Conservation (phyloP, 306 rosid species). For the Vicia sativa region DNA sequence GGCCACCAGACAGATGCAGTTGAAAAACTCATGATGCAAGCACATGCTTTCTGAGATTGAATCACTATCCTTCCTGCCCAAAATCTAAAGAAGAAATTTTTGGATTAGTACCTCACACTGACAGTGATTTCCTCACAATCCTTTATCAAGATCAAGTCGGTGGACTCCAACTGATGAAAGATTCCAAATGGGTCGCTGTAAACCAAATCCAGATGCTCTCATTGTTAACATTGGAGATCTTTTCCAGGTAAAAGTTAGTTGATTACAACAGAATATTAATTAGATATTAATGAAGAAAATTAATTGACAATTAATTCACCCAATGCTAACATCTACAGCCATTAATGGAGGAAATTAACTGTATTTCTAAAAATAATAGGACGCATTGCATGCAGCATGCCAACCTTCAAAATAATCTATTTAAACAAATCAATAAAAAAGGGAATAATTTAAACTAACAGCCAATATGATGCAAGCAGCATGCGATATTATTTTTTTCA, state of each 20-base stretch:
- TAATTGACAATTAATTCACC: slow-evolving; percentile 9
- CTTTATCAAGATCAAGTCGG: slow-evolving; percentile 86
- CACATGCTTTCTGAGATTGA: slow-evolving; percentile 82
- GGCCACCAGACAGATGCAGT: slow-evolving; percentile 56
- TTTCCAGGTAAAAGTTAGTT: slow-evolving; percentile 63
- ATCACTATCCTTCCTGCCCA: slow-evolving; percentile 80
- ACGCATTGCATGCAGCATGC: slow-evolving; percentile 14
- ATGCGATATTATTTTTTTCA: slow-evolving; percentile 10
- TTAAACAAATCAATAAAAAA: not conserved
- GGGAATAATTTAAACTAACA: slow-evolving; percentile 12
- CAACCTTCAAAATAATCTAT: slow-evolving; percentile 3
- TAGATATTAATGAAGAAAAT: slow-evolving; percentile 9
- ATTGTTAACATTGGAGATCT: slow-evolving; percentile 93
- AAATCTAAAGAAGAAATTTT: slow-evolving; percentile 53
- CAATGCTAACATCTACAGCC: slow-evolving; percentile 15
- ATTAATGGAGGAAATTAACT: not conserved
- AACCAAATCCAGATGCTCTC: slow-evolving; percentile 82
- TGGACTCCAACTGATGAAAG: slow-evolving; percentile 93
- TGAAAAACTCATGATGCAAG: slow-evolving; percentile 64
- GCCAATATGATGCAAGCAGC: slow-evolving; percentile 22
- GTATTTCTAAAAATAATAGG: slow-evolving; percentile 24
- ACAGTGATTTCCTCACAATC: slow-evolving; percentile 88
- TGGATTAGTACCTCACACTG: slow-evolving; percentile 92
- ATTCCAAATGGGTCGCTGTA: slow-evolving; percentile 84
- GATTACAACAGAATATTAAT: not conserved